A percentile compares a stretch with the other conserved stretches of the same genome.
phyloP scores from a whole-genome alignment of 495 filamentous ascomycete species.

The Zalerion maritima region DNA sequence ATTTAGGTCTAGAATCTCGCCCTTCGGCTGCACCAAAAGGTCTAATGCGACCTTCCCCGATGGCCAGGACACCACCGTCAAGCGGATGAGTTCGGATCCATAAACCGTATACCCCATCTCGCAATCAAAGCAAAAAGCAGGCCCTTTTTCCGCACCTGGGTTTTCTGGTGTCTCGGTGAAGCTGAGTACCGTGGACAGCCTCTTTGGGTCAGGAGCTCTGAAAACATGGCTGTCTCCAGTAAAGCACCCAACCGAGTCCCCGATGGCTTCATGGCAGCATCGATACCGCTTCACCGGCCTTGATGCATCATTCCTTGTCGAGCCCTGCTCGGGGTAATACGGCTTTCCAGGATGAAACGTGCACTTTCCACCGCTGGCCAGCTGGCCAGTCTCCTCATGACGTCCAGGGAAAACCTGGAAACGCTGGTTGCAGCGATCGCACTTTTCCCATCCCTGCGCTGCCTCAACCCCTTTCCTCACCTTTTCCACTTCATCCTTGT shows the following conservation, averaged over 20 bases:
- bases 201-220: slow-evolving; percentile 60
- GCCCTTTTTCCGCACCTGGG: slow-evolving; percentile 21
- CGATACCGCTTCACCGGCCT: slow-evolving; percentile 44
- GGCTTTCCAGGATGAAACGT: slow-evolving; percentile 59
- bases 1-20: slow-evolving; percentile 79
- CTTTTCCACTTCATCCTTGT: slow-evolving; percentile 39
- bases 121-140: slow-evolving; percentile 72
- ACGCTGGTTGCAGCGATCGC: slow-evolving; percentile 69
- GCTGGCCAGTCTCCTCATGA: slow-evolving; percentile 59
- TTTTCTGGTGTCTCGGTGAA: slow-evolving; percentile 65
- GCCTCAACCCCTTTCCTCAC: slow-evolving; percentile 44
- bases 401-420: slow-evolving; percentile 92
- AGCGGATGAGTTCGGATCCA: slow-evolving; percentile 74
- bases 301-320: no score
- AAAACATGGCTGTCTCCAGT: slow-evolving; percentile 65
- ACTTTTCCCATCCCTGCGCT: slow-evolving; percentile 65
- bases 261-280: slow-evolving; percentile 64
- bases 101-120: slow-evolving; percentile 91
- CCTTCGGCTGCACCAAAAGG: slow-evolving; percentile 70
- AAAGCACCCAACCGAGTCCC: slow-evolving; percentile 58
- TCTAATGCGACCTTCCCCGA: slow-evolving; percentile 60
- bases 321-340: slow-evolving; percentile 33
- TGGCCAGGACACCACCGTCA: slow-evolving; percentile 83
- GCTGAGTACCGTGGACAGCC: slow-evolving; percentile 61
- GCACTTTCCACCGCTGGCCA: slow-evolving; percentile 65